Base-by-base conservation (phyloP, 2,329 filamentous ascomycete species). In the Thermothelomyces thermophilus region DNA sequence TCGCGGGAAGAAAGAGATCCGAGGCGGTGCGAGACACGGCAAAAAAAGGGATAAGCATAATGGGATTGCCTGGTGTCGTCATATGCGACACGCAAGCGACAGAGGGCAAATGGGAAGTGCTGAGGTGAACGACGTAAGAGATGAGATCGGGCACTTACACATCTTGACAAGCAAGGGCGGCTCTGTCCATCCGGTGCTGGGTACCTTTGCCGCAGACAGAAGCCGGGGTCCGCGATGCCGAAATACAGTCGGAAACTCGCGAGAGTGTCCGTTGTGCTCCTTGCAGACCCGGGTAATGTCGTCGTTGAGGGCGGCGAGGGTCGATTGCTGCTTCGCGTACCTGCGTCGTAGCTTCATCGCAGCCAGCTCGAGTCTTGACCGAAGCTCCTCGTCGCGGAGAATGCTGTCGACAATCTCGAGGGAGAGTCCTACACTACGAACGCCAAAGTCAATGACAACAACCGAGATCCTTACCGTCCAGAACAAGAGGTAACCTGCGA, bases 351-450 rank as follows among this genome's bases (percentile, higher is more conserved):
- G 50, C 45, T 41, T 45, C 45, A 11, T 20, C n/a, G 14, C 31
- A 35, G 41, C 36, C 5, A 7, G 11, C 20, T 45, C 41, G 30
- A 52, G 50, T 1, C 5, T 13, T 9, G 40, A 19, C 3, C 45
- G 45, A 14, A 11, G 44, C 46, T 31, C 41, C 39, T 48, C 44
- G 9, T 48, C 28, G 40, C 26, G 26, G 50, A 45, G 40, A 14
- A 52, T 34, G 9, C n/a, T 2, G 45, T 45, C 45, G 50, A 45
- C 40, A 3, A 31, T 20, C 16, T 22, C n/a, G n/a, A n/a, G 19
- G 40, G 35, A 8, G 35, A 48, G 45, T 30, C 49, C 39, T 50
- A 41, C 41, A 35, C 31, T 51, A n/a, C 49, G 49, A 14, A 46
- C 17, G 5, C 37, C 17, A 16, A 33, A 51, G 36, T 46, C n/a